Conservation (phyloP, 495 filamentous ascomycete genomes). For the Hypoxylon cercidicola region DNA sequence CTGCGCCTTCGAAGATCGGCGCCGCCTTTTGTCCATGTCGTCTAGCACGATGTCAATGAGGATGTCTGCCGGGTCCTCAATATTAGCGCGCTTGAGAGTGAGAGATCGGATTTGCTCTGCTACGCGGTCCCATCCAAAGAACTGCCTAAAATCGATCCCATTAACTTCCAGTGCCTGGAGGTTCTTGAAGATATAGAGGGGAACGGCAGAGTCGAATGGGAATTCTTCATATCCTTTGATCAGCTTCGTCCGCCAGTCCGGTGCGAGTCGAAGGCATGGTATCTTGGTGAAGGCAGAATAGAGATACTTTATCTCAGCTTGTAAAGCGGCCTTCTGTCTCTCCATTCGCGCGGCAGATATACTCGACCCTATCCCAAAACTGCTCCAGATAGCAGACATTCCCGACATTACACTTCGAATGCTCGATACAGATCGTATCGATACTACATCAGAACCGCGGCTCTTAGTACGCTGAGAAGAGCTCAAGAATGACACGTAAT, state of each 20-base stretch:
- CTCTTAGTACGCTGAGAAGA: constrained; percentile 78
- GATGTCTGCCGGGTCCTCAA: constrained; percentile 91
- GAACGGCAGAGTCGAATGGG: constrained; percentile 97
- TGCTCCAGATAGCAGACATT: constrained; percentile 92
- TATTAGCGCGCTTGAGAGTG: constrained; percentile 83
- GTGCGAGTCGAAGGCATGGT: constrained; percentile 85
- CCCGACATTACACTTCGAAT: constrained; percentile 97
- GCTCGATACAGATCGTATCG: constrained; percentile 94
- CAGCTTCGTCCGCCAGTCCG: constrained; percentile 86
- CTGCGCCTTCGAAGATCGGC: constrained; percentile 85
- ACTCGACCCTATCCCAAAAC: constrained; percentile 78
- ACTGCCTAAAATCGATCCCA: constrained; percentile 94
- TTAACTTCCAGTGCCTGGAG: constrained; percentile 90
- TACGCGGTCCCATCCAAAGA: constrained; percentile 94
- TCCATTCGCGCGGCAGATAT: constrained; percentile 82
- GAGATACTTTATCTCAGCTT: constrained; percentile 90
- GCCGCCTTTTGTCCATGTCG: constrained; percentile 90
- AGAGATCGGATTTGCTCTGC: constrained; percentile 91
- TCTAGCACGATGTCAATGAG: constrained; percentile 93
- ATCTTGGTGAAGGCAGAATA: constrained; percentile 99
- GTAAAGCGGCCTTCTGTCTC: constrained; percentile 83
- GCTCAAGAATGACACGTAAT: constrained; percentile 95
- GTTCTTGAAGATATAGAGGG: constrained; percentile 95
- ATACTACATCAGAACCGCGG: constrained; percentile 83
- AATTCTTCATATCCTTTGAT: constrained; percentile 97